phyloP scores from a whole-genome alignment of 768 basidiomycete genomes.

The Kondoa subrosea region DNA sequence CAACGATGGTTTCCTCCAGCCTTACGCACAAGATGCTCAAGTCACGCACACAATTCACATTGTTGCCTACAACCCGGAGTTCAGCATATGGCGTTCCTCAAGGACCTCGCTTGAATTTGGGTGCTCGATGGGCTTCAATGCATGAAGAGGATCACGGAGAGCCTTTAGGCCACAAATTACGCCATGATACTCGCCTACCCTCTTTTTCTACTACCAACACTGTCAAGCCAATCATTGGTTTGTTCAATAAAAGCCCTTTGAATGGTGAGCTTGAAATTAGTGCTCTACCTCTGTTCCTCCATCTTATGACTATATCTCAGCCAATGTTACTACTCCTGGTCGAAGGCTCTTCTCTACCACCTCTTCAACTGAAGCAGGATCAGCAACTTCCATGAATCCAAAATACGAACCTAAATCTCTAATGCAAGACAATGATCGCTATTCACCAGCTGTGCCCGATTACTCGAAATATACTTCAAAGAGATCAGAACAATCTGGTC shows the following conservation, averaged over 20 bases:
- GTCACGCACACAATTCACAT: not conserved
- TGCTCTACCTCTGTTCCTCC: not conserved
- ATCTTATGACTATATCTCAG: not conserved
- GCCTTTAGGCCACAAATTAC: not conserved
- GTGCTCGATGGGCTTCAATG: not conserved
- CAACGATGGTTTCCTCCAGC: not conserved
- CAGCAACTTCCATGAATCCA: conserved; percentile 4
- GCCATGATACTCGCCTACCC: not conserved
- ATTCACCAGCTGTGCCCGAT: conserved; percentile 62
- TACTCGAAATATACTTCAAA: conserved; percentile 62
- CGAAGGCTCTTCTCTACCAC: conserved; percentile 18
- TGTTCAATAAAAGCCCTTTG: not conserved
- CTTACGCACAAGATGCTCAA: not conserved
- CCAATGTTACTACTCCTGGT: not conserved
- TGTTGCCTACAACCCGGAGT: not conserved
- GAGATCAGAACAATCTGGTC: conserved; percentile 37
- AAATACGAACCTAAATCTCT: conserved; percentile 9
- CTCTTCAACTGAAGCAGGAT: not conserved
- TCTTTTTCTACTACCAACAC: not conserved
- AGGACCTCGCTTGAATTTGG: not conserved
- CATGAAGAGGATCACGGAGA: not conserved
- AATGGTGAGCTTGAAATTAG: not conserved
- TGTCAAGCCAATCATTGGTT: not conserved
- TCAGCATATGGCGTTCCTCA: not conserved
- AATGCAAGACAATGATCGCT: conserved; percentile 15